A percentile compares a stretch with the other conserved stretches of the same genome.
Evolutionary conservation across 441 rosid genomes (phyloP).

Genomic region (Hypseocharis bilobata): DNA sequence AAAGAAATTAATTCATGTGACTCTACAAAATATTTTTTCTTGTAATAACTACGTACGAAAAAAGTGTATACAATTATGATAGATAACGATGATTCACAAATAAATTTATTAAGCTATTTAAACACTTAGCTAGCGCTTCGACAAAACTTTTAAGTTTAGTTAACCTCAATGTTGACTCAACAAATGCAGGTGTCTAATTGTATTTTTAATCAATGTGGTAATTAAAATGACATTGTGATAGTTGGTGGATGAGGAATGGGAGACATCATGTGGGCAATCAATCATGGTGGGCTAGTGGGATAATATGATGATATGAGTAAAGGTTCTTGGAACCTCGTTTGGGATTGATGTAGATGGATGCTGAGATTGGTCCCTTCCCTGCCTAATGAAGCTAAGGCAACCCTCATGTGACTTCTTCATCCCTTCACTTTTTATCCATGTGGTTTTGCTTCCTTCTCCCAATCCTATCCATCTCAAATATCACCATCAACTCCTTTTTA

Average conservation of each 20-base stretch:
- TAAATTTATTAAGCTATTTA: no score
- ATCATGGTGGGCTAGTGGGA: constrained; percentile 18
- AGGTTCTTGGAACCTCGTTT: constrained; percentile 25
- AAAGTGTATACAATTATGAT: no score
- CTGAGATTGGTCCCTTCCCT: constrained; percentile 25
- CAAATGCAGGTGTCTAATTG: background rate
- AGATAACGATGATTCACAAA: no score
- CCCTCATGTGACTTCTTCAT: constrained; percentile 35
- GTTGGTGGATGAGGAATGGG: constrained; percentile 16
- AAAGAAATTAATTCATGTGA: no score
- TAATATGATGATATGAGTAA: constrained; percentile 11
- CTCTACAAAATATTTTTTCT: no score
- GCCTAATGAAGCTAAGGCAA: constrained; percentile 22
- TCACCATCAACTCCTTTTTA: constrained; percentile 19
- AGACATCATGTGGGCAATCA: constrained; percentile 21
- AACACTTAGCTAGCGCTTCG: background rate
- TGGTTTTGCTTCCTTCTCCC: constrained; percentile 30
- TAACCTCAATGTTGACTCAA: background rate
- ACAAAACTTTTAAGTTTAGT: no score
- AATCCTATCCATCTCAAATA: constrained; percentile 16
- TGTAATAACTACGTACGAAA: no score
- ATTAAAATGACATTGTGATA: constrained; percentile 20
- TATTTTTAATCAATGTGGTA: background rate
- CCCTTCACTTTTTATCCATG: constrained; percentile 36
- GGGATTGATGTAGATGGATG: constrained; percentile 14